Conservation (phyloP, 495 filamentous ascomycete species). For the Copromyces sp. region DNA sequence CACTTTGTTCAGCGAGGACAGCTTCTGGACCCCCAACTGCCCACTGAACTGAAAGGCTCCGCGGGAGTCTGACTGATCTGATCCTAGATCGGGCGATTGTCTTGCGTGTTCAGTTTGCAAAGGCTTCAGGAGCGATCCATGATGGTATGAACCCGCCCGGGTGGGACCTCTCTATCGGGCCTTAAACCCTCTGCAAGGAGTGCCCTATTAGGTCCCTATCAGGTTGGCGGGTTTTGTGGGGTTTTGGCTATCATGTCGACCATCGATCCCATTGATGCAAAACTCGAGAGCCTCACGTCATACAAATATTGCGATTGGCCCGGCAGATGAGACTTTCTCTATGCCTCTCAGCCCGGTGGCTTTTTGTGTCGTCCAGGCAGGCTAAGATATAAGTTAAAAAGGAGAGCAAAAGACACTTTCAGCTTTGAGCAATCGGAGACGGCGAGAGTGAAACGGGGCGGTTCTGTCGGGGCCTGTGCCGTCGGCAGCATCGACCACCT, state of each 20-base stretch:
- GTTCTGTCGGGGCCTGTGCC: background rate
- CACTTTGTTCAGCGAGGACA: too few species aligned
- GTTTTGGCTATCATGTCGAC: background rate
- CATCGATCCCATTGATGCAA: background rate
- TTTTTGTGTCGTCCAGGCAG: background rate
- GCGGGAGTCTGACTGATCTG: background rate
- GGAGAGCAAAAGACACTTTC: background rate
- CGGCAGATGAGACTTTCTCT: background rate
- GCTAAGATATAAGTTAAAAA: background rate
- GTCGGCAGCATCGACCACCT: background rate
- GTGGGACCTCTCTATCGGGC: background rate
- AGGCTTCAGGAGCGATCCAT: background rate
- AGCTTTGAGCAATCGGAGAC: background rate
- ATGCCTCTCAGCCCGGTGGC: background rate
- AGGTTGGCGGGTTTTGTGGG: background rate
- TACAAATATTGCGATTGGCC: background rate
- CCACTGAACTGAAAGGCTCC: background rate
- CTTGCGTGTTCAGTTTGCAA: background rate
- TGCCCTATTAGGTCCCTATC: background rate
- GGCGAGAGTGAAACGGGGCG: background rate
- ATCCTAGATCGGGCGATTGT: background rate
- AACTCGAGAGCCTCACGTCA: background rate
- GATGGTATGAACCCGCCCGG: background rate
- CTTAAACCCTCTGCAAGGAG: background rate
- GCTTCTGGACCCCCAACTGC: background rate